Base-by-base conservation (phyloP, 495 filamentous ascomycete species). In the Halenospora varia region DNA sequence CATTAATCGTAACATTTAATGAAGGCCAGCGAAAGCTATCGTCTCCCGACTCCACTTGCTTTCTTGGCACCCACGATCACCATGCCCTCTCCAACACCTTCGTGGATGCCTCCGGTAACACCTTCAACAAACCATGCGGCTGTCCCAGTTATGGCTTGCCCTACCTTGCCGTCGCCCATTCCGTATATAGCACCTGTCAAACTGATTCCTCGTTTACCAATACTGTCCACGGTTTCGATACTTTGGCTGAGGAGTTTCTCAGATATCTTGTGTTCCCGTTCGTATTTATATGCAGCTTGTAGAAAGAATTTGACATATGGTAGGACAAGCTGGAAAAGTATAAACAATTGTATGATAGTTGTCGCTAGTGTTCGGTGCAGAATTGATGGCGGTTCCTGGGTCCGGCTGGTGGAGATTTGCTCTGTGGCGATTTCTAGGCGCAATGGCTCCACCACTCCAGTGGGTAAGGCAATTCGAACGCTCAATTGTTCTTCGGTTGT, bases 81-180 rank as follows among this genome's bases (percentile, higher is more conserved):
- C 68, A 88, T 73, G 3, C 83, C 85, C 60, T 86, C 80, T 1
- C 78, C 78, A 42, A 87, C 72, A 0, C 85, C 85, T 49, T 88
- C 85, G 62, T 83, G 80, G 29, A 88, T 71, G 13, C 85, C 85
- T 15, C 80, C 82, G 2, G 78, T 77, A 42, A 87, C 70, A 13
- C 79, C 77, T 60, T 82, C 79, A 19, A 85, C 60, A 71, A 81
- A 77, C 83, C 83, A 87, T 2, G 68, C 61, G 0, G 75, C 74
- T 11, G 80, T 47, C 3, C 77, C 77, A 41, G 74, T 74, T 23
- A 84, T 61, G 1, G 70, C 72, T 58, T 77, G 67, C 4, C 82
- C 82, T 18, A 86, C 61, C 49, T 75, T 80, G 1, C 84, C 82
- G 57, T 84, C 80, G 35, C 80, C 74, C 55, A 87, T 73, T 13